Conservation (phyloP, 108 stramenopile genomes). For the Fistulifera solaris region DNA sequence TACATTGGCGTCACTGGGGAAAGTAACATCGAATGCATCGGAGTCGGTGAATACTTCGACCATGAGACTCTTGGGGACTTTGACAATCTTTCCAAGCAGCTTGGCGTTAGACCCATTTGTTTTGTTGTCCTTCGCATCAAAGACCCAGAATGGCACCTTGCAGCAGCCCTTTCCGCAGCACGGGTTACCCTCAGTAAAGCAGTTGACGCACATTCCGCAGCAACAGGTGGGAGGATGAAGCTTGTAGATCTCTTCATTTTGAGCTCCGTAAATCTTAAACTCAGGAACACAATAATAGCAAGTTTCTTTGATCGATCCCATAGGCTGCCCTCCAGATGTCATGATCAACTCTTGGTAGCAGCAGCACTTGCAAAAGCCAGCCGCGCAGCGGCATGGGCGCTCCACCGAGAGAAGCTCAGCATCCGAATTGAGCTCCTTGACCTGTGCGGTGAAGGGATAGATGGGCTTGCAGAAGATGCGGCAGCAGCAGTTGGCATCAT, state of each 20-base stretch:
- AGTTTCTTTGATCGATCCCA: conserved; percentile 18
- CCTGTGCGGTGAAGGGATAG: conserved; percentile 37
- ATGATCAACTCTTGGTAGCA: conserved; percentile 45
- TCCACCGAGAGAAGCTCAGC: conserved; percentile 39
- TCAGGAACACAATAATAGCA: conserved; percentile 7
- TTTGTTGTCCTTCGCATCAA: conserved; percentile 27
- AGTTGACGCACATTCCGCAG: conserved; percentile 55
- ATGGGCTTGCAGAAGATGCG: conserved; percentile 44
- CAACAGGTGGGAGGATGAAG: conserved; percentile 60
- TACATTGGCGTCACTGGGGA: conserved; percentile 42
- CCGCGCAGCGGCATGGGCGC: conserved; percentile 35
- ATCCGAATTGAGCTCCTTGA: conserved; percentile 29
- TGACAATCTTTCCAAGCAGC: conserved; percentile 44
- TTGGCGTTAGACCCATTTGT: conserved; percentile 41
- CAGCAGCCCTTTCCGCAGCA: conserved; percentile 61
- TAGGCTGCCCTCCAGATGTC: conserved; percentile 30
- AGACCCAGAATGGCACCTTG: conserved; percentile 57
- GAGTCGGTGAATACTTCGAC: conserved; percentile 60
- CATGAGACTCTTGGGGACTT: conserved; percentile 29
- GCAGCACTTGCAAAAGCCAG: conserved; percentile 52
- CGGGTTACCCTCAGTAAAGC: conserved; percentile 59
- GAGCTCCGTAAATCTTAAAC: conserved; percentile 35
- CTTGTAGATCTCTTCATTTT: conserved; percentile 39
- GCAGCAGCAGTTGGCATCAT: conserved; percentile 50
- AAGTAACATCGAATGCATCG: conserved; percentile 46